phyloP scores from a whole-genome alignment of 176 grass and related monocot genomes.

The sorghum (Sorghum bicolor) region DNA sequence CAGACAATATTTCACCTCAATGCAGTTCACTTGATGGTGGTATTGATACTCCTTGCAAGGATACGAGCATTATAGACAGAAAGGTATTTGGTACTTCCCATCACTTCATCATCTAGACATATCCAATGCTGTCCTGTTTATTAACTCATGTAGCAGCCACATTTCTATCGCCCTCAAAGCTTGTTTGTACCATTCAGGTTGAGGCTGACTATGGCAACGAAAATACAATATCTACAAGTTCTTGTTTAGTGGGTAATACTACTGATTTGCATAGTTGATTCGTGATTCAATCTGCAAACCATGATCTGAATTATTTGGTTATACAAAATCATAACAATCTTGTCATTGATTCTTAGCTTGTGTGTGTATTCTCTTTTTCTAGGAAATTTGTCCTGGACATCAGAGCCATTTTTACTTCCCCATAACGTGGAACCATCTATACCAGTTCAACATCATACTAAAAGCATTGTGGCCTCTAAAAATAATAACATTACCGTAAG shows the following conservation, averaged over 20 bases:
- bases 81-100: slow-evolving; percentile 39
- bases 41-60: slow-evolving; percentile 41
- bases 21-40: slow-evolving; percentile 34
- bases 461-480: slow-evolving; percentile 27
- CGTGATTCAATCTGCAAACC: neutral
- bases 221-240: slow-evolving; percentile 13
- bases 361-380: slow-evolving; percentile 30
- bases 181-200: slow-evolving; percentile 55
- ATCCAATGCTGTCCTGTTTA: neutral
- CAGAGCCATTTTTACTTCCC: slow-evolving; percentile 42
- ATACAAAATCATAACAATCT: neutral
- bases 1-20: slow-evolving; percentile 37
- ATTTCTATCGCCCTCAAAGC: slow-evolving; percentile 15
- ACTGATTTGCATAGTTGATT: slow-evolving; percentile 22
- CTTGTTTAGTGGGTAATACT: slow-evolving; percentile 52
- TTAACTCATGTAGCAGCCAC: neutral
- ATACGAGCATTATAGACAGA: slow-evolving; percentile 25
- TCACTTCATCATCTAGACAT: slow-evolving; percentile 18
- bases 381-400: slow-evolving; percentile 30
- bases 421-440: slow-evolving; percentile 26
- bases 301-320: slow-evolving; percentile 14
- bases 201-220: slow-evolving; percentile 41
- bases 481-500: slow-evolving; percentile 50
- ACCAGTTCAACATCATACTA: slow-evolving; percentile 11
- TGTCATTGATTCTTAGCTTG: slow-evolving; percentile 12